These are phyloP conservation scores for Fusarium agapanthi DNA, from an alignment of 2,329 filamentous ascomycete genomes.

Conservation along the genomic window DNA sequence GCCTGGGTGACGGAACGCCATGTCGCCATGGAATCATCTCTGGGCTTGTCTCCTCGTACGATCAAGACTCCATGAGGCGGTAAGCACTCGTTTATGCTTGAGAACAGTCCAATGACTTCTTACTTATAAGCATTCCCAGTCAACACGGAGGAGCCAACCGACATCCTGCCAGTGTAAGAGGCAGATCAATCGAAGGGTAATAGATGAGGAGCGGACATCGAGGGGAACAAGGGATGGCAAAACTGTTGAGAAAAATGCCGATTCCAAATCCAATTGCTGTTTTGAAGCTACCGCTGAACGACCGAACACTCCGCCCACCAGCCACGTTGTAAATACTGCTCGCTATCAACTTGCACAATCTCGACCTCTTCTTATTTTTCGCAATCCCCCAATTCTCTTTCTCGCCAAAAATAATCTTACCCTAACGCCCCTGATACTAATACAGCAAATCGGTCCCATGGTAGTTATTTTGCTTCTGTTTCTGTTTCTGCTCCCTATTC, in stretches of 20 bases:
- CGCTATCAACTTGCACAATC: slow-evolving; percentile 47
- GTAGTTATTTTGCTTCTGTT: slow-evolving; percentile 16
- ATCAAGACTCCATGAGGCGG: background rate
- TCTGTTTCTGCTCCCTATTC: background rate
- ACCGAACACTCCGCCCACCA: slow-evolving; percentile 40
- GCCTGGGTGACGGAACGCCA: background rate
- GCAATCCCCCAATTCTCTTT: slow-evolving; percentile 36
- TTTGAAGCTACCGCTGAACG: slow-evolving; percentile 44
- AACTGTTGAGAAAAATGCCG: slow-evolving; percentile 34
- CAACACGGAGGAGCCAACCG: background rate
- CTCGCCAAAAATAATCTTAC: slow-evolving; percentile 33
- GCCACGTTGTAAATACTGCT: slow-evolving; percentile 47
- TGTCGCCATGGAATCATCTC: background rate
- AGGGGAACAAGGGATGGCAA: background rate
- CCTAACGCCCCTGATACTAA: slow-evolving; percentile 41
- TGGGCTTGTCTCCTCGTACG: background rate
- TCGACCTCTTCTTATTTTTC: slow-evolving; percentile 35
- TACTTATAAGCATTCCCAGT: background rate
- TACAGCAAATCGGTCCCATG: slow-evolving; percentile 30
- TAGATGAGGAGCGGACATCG: background rate
- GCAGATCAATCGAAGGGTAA: background rate
- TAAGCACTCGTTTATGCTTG: slow-evolving; percentile 9
- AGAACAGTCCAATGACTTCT: background rate
- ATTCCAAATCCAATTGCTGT: slow-evolving; percentile 45
- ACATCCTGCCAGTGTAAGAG: background rate